Evolutionary conservation across 2,329 filamentous ascomycete species (phyloP).

Genomic region (Ilyonectria robusta): DNA sequence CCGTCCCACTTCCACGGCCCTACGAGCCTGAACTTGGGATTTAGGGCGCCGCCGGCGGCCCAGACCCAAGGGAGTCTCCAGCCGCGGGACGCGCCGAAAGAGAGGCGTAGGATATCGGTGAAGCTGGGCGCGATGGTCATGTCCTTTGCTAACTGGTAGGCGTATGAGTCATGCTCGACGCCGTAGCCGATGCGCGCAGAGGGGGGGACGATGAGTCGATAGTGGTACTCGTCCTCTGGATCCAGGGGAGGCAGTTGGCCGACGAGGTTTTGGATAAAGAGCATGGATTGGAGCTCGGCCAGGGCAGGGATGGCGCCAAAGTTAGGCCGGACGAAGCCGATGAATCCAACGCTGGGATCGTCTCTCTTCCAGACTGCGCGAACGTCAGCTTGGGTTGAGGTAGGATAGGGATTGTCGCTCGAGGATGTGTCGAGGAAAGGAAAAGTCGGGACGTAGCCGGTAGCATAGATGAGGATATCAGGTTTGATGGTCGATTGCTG

Average conservation of each 20-base stretch:
- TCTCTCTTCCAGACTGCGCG: slow-evolving; percentile 62
- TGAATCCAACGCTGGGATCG: slow-evolving; percentile 58
- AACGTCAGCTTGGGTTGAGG: slow-evolving; percentile 63
- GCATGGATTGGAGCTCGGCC: slow-evolving; percentile 61
- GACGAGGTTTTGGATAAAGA: slow-evolving; percentile 57
- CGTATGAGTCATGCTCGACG: slow-evolving; percentile 63
- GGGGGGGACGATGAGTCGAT: slow-evolving; percentile 52
- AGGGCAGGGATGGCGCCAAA: slow-evolving; percentile 62
- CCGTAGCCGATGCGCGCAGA: slow-evolving; percentile 55
- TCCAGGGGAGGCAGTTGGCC: slow-evolving; percentile 19
- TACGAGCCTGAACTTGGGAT: slow-evolving; percentile 27
- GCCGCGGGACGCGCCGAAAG: neutral
- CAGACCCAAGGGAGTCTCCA: slow-evolving; percentile 31
- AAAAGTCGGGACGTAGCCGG: slow-evolving; percentile 61
- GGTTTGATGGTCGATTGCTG: slow-evolving; percentile 51
- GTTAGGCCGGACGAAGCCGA: slow-evolving; percentile 61
- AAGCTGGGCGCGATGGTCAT: slow-evolving; percentile 57
- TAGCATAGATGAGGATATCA: slow-evolving; percentile 60
- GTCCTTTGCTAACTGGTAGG: slow-evolving; percentile 62
- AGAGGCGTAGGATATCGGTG: slow-evolving; percentile 14
- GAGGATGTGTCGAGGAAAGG: slow-evolving; percentile 50
- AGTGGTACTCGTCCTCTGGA: slow-evolving; percentile 45
- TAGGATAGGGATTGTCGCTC: slow-evolving; percentile 51
- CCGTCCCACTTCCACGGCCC: slow-evolving; percentile 27
- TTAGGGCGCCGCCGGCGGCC: slow-evolving; percentile 24